Percentiles rank a stretch among this genome's conserved stretches.
These are phyloP conservation scores for Desmodesmus armatus DNA, from an alignment of 139 green algal genomes.

Conservation along the genomic window DNA sequence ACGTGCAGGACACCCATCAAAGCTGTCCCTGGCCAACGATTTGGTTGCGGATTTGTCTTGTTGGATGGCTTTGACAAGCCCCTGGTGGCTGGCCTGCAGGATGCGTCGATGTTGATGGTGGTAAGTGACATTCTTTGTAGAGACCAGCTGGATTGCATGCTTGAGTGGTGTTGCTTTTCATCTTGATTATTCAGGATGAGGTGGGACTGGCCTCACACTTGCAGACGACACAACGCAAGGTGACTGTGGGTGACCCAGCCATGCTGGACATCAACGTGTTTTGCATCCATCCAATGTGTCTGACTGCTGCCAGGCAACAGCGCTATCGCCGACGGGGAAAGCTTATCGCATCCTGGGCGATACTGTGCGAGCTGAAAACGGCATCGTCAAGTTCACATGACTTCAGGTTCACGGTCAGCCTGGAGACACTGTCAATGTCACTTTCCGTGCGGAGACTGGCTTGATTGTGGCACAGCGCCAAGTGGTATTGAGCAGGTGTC, in stretches of 20 bases:
- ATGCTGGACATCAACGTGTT: too few species aligned
- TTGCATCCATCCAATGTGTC: too few species aligned
- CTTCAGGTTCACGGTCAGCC: neutral
- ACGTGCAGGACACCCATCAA: neutral
- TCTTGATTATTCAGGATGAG: too few species aligned
- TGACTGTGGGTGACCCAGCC: too few species aligned
- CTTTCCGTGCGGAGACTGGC: slow-evolving; percentile 4
- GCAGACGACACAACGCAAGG: too few species aligned
- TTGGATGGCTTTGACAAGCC: slow-evolving; percentile 9
- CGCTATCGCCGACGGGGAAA: too few species aligned
- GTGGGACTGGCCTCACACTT: too few species aligned
- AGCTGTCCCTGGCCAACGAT: neutral
- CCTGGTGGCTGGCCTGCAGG: neutral
- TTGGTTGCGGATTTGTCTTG: slow-evolving; percentile 8
- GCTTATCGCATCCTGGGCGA: slow-evolving; percentile 33
- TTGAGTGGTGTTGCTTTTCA: too few species aligned
- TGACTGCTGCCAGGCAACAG: too few species aligned
- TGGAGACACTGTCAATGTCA: neutral
- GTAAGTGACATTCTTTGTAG: neutral
- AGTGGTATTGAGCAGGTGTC: neutral
- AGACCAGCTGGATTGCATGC: too few species aligned
- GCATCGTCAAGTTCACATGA: neutral
- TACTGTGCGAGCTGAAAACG: neutral
- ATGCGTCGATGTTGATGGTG: slow-evolving; percentile 32
- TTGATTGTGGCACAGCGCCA: neutral